Evolutionary conservation across 306 rosid genomes (phyloP).

Genomic region (Acacia melanoxylon): DNA sequence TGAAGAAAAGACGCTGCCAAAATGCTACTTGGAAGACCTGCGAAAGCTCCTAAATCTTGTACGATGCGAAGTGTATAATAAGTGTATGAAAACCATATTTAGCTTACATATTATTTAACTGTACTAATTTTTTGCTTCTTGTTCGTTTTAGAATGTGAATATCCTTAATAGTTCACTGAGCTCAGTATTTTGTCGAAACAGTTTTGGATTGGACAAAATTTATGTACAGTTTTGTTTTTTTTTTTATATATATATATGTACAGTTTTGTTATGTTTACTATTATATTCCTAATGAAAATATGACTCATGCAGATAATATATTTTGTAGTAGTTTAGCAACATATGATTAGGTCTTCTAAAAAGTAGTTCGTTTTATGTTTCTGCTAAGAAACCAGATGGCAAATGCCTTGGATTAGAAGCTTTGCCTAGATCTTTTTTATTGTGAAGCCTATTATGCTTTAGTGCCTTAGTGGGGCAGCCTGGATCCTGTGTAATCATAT

Average conservation of each 20-base stretch:
- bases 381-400: background rate
- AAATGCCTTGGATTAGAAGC: background rate
- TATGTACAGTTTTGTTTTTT: background rate
- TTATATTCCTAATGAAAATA: background rate
- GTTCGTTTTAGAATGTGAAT: conserved; percentile 28
- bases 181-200: conserved; percentile 16
- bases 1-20: conserved; percentile 45
- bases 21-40: conserved; percentile 33
- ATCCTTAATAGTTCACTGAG: conserved; percentile 16
- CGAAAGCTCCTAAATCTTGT: conserved; percentile 42
- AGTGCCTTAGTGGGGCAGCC: conserved; percentile 12
- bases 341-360: background rate
- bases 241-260: no score
- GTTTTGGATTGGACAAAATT: background rate
- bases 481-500: background rate
- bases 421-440: background rate
- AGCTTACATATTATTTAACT: conserved; percentile 18
- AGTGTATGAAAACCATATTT: conserved; percentile 1
- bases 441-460: background rate
- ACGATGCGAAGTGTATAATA: background rate
- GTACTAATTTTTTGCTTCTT: background rate
- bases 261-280: background rate
- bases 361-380: background rate
- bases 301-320: background rate
- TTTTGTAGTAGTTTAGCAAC: background rate